Conservation (phyloP, 2,329 filamentous ascomycete species). For the Colletotrichum sansevieriae region DNA sequence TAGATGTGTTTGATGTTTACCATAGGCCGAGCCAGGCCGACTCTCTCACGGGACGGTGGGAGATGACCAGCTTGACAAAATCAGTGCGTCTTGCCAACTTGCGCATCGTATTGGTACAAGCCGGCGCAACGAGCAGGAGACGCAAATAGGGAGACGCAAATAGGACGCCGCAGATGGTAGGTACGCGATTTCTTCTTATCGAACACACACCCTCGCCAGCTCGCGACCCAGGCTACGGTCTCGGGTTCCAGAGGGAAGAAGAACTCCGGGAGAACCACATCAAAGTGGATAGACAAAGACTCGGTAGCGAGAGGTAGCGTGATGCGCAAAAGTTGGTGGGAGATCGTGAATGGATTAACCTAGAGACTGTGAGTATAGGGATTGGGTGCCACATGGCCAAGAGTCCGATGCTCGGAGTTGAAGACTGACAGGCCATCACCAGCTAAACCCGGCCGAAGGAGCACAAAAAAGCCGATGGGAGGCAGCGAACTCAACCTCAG, state of each 20-base stretch:
- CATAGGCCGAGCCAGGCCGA: slow-evolving; percentile 17
- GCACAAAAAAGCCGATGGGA: background rate
- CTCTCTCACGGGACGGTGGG: slow-evolving; percentile 17
- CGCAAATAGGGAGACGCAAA: slow-evolving; percentile 29
- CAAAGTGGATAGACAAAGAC: background rate
- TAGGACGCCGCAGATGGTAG: slow-evolving; percentile 17
- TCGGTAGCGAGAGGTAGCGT: slow-evolving; percentile 19
- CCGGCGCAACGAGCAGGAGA: background rate
- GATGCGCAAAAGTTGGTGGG: slow-evolving; percentile 12
- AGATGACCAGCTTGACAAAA: slow-evolving; percentile 25
- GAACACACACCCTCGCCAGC: slow-evolving; percentile 10
- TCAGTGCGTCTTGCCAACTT: background rate
- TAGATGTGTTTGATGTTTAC: slow-evolving; percentile 45
- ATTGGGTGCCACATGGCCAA: slow-evolving; percentile 9
- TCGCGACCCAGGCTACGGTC: slow-evolving; percentile 15
- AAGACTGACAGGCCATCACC: slow-evolving; percentile 19
- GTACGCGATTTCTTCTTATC: slow-evolving; percentile 4
- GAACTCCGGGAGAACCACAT: slow-evolving; percentile 12
- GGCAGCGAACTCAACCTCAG: background rate
- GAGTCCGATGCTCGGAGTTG: slow-evolving; percentile 17
- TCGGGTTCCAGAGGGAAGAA: slow-evolving; percentile 17
- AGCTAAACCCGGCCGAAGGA: slow-evolving; percentile 3
- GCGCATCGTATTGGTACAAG: slow-evolving; percentile 10
- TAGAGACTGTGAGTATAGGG: slow-evolving; percentile 13
- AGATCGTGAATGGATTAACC: slow-evolving; percentile 19